phyloP scores from a whole-genome alignment of 306 rosid species.

The Medicago ruthenica region DNA sequence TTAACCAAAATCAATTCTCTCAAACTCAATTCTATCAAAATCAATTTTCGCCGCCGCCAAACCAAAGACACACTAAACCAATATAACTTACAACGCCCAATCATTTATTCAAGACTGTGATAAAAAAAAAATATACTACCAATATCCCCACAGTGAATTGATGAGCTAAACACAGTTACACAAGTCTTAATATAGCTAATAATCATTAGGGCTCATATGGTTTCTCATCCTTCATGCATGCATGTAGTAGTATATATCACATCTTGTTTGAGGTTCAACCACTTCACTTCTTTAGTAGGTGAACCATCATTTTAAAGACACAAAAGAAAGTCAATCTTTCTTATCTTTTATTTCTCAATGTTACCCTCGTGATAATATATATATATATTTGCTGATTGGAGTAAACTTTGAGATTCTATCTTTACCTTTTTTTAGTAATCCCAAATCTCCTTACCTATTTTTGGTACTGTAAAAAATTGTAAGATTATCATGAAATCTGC shows the following conservation, averaged over 20 bases:
- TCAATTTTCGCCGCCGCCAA: no score
- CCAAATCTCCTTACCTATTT: not conserved
- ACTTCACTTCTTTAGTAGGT: conserved; percentile 45
- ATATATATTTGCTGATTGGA: not conserved
- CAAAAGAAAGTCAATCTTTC: not conserved
- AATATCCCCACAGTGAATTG: no score
- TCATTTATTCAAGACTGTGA: no score
- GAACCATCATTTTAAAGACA: not conserved
- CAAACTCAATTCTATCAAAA: no score
- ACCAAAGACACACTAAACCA: no score
- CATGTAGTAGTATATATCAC: conserved; percentile 21
- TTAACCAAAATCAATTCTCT: no score
- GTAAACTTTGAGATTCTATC: not conserved
- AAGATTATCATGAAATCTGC: not conserved
- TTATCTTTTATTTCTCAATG: not conserved
- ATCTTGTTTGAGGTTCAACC: conserved; percentile 44
- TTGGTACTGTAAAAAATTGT: not conserved
- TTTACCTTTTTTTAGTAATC: not conserved
- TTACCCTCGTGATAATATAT: not conserved
- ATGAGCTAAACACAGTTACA: no score
- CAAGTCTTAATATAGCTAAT: no score
- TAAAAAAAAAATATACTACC: no score
- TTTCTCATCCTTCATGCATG: not conserved
- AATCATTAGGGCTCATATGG: not conserved
- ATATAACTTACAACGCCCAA: no score